phyloP scores from a whole-genome alignment of 2,329 filamentous ascomycete genomes.

The Cytospora chrysosperma region DNA sequence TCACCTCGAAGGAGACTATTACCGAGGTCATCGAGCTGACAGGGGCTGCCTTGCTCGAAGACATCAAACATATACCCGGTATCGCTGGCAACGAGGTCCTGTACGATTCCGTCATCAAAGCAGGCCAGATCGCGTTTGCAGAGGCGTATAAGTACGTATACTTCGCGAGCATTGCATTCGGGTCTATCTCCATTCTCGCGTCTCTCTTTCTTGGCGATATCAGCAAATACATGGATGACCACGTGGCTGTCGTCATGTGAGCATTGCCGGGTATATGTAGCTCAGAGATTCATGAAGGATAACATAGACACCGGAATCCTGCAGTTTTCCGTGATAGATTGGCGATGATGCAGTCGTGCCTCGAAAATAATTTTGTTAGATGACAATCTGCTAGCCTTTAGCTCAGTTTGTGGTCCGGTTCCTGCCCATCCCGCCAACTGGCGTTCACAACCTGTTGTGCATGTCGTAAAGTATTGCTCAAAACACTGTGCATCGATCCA shows the following conservation, averaged over 20 bases:
- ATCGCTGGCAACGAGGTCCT: constrained; percentile 50
- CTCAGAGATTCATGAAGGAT: neutral
- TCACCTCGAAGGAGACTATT: constrained; percentile 48
- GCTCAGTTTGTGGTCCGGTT: too few species aligned
- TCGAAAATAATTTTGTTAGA: too few species aligned
- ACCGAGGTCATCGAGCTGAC: constrained; percentile 52
- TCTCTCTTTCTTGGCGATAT: constrained; percentile 61
- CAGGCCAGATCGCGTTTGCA: constrained; percentile 56
- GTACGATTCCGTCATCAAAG: constrained; percentile 52
- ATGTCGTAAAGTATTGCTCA: too few species aligned
- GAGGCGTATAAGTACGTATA: constrained; percentile 62
- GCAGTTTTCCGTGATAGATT: neutral
- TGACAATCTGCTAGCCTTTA: too few species aligned
- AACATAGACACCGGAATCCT: neutral
- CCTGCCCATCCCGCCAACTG: too few species aligned
- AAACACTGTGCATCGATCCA: too few species aligned
- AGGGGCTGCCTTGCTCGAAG: constrained; percentile 48
- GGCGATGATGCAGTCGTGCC: too few species aligned
- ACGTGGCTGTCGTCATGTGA: constrained; percentile 51
- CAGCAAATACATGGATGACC: constrained; percentile 56
- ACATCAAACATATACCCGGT: constrained; percentile 49
- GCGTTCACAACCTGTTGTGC: too few species aligned
- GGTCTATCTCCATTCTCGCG: constrained; percentile 53
- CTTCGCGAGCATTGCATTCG: constrained; percentile 62
- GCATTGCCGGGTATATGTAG: neutral